phyloP scores from a whole-genome alignment of 495 filamentous ascomycete species.

The Tuber indicum region DNA sequence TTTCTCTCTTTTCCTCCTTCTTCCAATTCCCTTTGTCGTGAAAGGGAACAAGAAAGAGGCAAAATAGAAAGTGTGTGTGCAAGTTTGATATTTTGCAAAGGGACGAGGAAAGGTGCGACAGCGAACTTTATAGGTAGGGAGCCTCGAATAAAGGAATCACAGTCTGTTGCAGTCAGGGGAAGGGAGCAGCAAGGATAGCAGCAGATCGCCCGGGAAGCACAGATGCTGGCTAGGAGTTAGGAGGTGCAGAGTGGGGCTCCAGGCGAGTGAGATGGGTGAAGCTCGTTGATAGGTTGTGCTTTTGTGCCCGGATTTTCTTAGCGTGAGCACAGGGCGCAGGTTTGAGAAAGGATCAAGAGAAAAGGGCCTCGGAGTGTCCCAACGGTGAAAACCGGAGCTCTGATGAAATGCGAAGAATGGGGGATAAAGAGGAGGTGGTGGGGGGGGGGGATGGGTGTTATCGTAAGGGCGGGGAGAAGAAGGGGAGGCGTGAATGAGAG shows the following conservation, averaged over 20 bases:
- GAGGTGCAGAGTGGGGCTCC: constrained; percentile 29
- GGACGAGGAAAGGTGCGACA: constrained; percentile 22
- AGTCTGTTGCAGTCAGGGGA: constrained; percentile 24
- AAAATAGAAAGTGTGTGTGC: constrained; percentile 8
- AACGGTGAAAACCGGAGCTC: not conserved
- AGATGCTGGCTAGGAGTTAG: constrained; percentile 29
- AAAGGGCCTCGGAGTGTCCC: constrained; percentile 23
- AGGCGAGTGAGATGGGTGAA: constrained; percentile 28
- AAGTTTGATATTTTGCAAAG: constrained; percentile 1
- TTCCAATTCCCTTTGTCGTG: constrained; percentile 21
- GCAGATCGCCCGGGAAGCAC: constrained; percentile 38
- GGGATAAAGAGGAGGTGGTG: not conserved
- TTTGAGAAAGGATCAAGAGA: constrained; percentile 16
- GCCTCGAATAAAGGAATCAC: constrained; percentile 20
- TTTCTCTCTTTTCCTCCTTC: constrained; percentile 13
- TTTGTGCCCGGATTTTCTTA: not conserved
- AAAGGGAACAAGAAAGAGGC: constrained; percentile 21
- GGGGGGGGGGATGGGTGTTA: not conserved
- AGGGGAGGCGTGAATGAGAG: not conserved
- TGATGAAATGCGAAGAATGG: not conserved
- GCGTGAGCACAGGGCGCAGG: constrained; percentile 21
- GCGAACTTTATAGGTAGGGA: constrained; percentile 37
- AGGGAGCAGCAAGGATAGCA: constrained; percentile 30
- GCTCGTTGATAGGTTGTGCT: constrained; percentile 24
- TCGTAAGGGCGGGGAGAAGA: not conserved